Conservation (phyloP, 2,329 filamentous ascomycete species). For the Nothopassalora personata region DNA sequence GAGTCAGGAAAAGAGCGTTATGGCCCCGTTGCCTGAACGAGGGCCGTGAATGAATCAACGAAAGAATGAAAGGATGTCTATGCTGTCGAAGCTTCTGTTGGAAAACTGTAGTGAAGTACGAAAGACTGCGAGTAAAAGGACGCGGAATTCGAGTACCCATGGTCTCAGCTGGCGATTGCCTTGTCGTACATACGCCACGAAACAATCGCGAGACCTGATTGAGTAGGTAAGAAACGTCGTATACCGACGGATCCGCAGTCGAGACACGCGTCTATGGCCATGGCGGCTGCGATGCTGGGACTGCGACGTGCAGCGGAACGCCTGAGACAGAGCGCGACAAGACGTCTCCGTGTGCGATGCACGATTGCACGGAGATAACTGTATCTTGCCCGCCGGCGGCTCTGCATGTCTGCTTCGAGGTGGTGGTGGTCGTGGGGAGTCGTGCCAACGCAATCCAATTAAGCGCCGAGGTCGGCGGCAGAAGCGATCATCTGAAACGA, state of each 20-base stretch:
- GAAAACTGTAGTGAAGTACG: neutral
- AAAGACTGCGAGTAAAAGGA: neutral
- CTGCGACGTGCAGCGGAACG: neutral
- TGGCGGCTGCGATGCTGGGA: neutral
- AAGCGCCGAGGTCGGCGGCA: neutral
- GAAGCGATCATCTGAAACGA: neutral
- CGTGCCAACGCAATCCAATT: slow-evolving; percentile 2
- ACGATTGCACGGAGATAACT: neutral
- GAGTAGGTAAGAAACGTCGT: neutral
- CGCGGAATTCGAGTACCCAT: neutral
- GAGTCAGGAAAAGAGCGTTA: neutral
- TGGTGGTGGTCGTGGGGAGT: neutral
- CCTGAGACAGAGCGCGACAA: neutral
- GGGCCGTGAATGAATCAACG: neutral
- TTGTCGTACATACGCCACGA: slow-evolving; percentile 1
- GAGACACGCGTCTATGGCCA: neutral
- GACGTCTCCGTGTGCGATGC: neutral
- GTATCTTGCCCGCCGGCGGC: neutral
- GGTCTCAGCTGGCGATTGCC: neutral
- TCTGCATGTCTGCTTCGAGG: neutral
- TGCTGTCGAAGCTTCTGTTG: neutral
- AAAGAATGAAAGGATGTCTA: neutral
- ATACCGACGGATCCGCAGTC: neutral
- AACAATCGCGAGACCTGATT: neutral
- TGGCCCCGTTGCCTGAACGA: slow-evolving; percentile 4